Evolutionary conservation across 2,329 filamentous ascomycete species (phyloP).

Genomic region (Niveomyces coronatus): DNA sequence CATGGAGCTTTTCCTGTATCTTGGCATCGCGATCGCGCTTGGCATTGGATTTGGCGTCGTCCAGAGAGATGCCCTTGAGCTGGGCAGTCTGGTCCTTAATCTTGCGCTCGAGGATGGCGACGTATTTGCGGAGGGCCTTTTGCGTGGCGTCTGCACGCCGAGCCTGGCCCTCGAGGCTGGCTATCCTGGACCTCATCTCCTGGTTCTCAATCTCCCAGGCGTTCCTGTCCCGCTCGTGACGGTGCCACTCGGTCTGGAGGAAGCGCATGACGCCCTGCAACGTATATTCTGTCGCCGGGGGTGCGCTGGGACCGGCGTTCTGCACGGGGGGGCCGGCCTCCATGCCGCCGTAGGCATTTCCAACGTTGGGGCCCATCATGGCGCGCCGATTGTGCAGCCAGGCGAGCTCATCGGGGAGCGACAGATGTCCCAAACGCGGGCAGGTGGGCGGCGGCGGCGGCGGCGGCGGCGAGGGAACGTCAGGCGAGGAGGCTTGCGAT

Average conservation of each 20-base stretch:
- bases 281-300: slow-evolving; percentile 51
- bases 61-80: slow-evolving; percentile 37
- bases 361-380: slow-evolving; percentile 33
- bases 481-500: not conserved
- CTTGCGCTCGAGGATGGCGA: slow-evolving; percentile 79
- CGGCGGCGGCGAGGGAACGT: too few species aligned
- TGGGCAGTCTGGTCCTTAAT: slow-evolving; percentile 73
- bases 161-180: slow-evolving; percentile 81
- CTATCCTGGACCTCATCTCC: slow-evolving; percentile 97
- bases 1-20: slow-evolving; percentile 46
- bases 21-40: slow-evolving; percentile 43
- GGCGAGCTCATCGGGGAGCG: slow-evolving; percentile 28
- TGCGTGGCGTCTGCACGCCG: slow-evolving; percentile 81
- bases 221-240: slow-evolving; percentile 94
- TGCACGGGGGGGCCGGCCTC: slow-evolving; percentile 36
- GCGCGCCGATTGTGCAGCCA: slow-evolving; percentile 24
- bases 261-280: slow-evolving; percentile 91
- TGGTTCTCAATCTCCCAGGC: slow-evolving; percentile 98
- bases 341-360: slow-evolving; percentile 36
- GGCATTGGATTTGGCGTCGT: slow-evolving; percentile 29
- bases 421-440: slow-evolving; percentile 10
- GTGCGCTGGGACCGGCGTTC: slow-evolving; percentile 37
- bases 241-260: slow-evolving; percentile 97
- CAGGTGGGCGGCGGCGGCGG: slow-evolving; percentile 5
- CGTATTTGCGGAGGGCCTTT: slow-evolving; percentile 81